Base-by-base conservation (phyloP, 2,329 filamentous ascomycete genomes). In the Fusarium mundagurra region DNA sequence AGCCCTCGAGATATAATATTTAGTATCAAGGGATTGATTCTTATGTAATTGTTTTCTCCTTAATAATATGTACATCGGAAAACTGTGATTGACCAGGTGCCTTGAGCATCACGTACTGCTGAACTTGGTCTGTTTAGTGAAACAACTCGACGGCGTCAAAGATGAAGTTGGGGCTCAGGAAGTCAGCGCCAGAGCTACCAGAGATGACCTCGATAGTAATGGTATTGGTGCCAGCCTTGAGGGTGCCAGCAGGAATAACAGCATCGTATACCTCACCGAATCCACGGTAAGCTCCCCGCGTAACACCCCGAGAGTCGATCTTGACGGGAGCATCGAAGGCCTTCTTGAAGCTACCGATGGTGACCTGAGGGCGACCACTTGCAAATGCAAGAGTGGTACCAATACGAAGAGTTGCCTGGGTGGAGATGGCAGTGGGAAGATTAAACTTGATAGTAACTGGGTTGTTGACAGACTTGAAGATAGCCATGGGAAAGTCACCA, bases 281-380 rank as follows among this genome's bases (percentile, higher is more conserved):
- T 0, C 91, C 91, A 13, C 90, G 84, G 76, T 92, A 93, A 1
- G 90, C 90, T 17, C 91, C 91, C 18, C 91, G 85, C 1, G 91
- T 93, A 5, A 93, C 86, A 18, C 91, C 91, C 22, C 91, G 86
- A 9, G 88, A 91, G 78, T 92, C 87, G 55, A 93, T 89, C 81
- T 91, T 91, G 16, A 84, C 86, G 1, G 91, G 91, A 0, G 89
- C 88, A 6, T 84, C 78, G 2, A 84, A 83, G 0, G 84, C 69
- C 3, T 84, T 85, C 16, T 79, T 84, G 80, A 86, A 92, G 43
- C 82, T 83, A 33, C 82, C 83, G 75, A 92, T 92, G 55, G 92
- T 84, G n/a, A 81, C 86, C 45, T 86, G 84, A 2, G 91, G 91
- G 17, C 91, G 85, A 11, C 85, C 89, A 29, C 90, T 88, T 0